A percentile compares a stretch with the other conserved stretches of the same genome.
Conservation (phyloP, 495 filamentous ascomycete genomes). For the Lasiosphaeria ovina region DNA sequence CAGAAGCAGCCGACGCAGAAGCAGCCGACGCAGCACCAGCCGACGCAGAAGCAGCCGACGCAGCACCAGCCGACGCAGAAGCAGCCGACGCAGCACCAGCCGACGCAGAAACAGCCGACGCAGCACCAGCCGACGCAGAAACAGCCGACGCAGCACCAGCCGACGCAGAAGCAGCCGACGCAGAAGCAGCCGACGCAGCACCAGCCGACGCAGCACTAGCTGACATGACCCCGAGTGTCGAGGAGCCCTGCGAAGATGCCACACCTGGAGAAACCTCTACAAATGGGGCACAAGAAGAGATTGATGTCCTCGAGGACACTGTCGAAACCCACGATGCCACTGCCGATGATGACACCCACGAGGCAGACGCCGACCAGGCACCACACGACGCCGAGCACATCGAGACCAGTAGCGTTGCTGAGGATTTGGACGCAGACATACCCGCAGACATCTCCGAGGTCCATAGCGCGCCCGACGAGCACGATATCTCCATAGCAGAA, state of each 20-base stretch:
- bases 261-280: background rate
- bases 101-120: background rate
- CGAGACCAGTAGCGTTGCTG: background rate
- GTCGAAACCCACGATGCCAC: background rate
- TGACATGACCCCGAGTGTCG: background rate
- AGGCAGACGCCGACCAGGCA: background rate
- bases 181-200: background rate
- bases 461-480: background rate
- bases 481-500: background rate
- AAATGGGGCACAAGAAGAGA: no score
- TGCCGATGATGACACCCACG: background rate
- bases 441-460: background rate
- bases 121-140: no score
- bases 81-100: background rate
- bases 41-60: background rate
- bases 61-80: background rate
- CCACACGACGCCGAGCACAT: background rate
- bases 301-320: no score
- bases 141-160: background rate
- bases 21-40: background rate
- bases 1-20: conserved; percentile 1
- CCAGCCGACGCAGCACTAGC: background rate
- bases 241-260: background rate
- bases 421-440: background rate
- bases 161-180: background rate